Percentiles rank a stretch among this genome's conserved stretches.
phyloP scores from a whole-genome alignment of 2,329 filamentous ascomycete species.

The Colletotrichum sp. region DNA sequence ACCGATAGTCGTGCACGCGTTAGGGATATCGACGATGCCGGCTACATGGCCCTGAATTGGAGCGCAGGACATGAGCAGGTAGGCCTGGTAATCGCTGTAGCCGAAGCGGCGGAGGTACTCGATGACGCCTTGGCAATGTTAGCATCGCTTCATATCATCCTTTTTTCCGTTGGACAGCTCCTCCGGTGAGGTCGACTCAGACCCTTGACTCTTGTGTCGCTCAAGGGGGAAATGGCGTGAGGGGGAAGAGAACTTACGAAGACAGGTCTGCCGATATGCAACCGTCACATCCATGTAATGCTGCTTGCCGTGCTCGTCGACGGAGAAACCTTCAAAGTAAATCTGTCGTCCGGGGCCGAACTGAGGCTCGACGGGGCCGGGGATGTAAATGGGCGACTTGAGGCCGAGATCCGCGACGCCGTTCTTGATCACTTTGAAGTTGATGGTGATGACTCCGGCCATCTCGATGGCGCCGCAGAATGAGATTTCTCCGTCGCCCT shows the following conservation, averaged over 20 bases:
- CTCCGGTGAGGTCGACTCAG: not conserved
- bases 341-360: conserved; percentile 83
- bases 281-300: conserved; percentile 88
- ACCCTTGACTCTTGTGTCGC: not conserved
- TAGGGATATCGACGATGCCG: conserved; percentile 89
- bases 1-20: conserved; percentile 88
- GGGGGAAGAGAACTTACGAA: conserved; percentile 47
- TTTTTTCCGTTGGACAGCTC: not conserved
- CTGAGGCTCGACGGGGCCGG: conserved; percentile 86
- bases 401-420: conserved; percentile 77
- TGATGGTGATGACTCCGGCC: conserved; percentile 89
- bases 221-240: not conserved
- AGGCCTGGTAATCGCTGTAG: conserved; percentile 77
- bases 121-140: conserved; percentile 60
- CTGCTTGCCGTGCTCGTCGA: conserved; percentile 88
- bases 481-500: conserved; percentile 90
- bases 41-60: conserved; percentile 89
- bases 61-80: conserved; percentile 83
- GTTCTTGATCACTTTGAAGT: conserved; percentile 85
- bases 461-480: conserved; percentile 94
- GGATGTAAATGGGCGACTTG: conserved; percentile 84
- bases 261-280: conserved; percentile 82
- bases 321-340: conserved; percentile 89
- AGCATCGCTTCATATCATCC: not conserved
- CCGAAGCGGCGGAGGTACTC: conserved; percentile 81